phyloP scores from a whole-genome alignment of 2,329 filamentous ascomycete species.

The Pseudogymnoascus sp. region DNA sequence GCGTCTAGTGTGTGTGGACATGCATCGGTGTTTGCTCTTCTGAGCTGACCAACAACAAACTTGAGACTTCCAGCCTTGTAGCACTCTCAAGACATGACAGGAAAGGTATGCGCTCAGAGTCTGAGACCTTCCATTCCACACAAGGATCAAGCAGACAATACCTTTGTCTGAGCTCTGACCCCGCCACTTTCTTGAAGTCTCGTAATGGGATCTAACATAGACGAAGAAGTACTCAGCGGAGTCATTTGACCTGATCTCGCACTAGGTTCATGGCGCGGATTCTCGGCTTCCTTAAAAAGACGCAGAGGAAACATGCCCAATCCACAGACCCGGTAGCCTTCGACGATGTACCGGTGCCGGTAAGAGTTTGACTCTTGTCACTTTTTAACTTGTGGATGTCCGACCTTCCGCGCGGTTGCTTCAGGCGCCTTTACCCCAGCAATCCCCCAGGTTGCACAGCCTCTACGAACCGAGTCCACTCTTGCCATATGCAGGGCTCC shows the following conservation, averaged over 20 bases:
- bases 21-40: neutral
- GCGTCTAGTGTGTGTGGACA: neutral
- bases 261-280: neutral
- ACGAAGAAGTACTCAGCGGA: neutral
- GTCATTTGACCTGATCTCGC: neutral
- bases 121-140: slow-evolving; percentile 1
- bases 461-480: neutral
- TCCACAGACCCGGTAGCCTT: neutral
- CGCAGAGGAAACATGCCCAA: neutral
- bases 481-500: slow-evolving; percentile 4
- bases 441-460: neutral
- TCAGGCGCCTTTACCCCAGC: slow-evolving; percentile 4
- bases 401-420: slow-evolving; percentile 7
- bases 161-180: neutral
- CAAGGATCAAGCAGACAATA: neutral
- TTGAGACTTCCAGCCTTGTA: neutral
- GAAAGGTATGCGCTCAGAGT: neutral
- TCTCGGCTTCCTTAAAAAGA: neutral
- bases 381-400: neutral
- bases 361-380: neutral
- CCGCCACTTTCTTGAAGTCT: neutral
- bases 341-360: neutral
- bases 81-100: neutral
- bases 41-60: neutral
- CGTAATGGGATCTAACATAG: neutral